Conservation (phyloP, 495 filamentous ascomycete species). For the Lasiosphaeris hirsuta region DNA sequence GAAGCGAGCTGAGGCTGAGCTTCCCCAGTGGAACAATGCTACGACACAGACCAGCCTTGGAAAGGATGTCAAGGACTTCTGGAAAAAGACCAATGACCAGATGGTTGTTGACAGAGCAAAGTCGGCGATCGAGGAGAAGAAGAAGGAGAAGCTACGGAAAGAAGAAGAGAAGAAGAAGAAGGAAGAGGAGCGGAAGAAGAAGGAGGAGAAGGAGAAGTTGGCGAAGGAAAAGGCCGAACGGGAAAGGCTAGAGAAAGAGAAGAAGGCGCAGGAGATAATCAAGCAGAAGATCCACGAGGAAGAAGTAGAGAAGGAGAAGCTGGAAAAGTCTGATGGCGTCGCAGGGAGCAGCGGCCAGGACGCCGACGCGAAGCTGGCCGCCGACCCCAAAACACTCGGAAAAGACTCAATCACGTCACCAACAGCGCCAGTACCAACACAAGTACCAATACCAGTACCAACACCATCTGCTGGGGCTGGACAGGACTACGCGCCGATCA, state of each 20-base stretch:
- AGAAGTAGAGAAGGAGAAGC: background rate
- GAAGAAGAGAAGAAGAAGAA: constrained; percentile 6
- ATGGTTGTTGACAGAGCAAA: constrained; percentile 5
- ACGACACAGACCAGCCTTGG: constrained; percentile 12
- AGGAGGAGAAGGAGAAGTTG: constrained; percentile 10
- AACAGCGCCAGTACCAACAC: no score
- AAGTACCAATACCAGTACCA: no score
- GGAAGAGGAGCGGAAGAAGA: constrained; percentile 11
- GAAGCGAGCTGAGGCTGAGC: constrained; percentile 15
- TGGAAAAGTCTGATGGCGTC: background rate
- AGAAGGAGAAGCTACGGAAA: constrained; percentile 1
- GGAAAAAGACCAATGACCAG: constrained; percentile 9
- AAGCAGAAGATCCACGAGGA: constrained; percentile 3
- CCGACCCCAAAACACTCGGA: no score
- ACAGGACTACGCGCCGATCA: no score
- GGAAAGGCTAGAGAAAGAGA: constrained; percentile 11
- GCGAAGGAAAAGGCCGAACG: constrained; percentile 4
- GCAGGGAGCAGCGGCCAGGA: background rate
- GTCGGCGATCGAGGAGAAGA: constrained; percentile 7
- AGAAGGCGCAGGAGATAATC: background rate
- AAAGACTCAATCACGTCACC: no score
- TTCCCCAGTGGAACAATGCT: constrained; percentile 24
- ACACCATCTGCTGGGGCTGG: no score
- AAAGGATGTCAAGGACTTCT: constrained; percentile 17
- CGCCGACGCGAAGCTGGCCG: constrained; percentile 1